Evolutionary conservation across 2,329 filamentous ascomycete genomes (phyloP), one percentile per base, ranked within the genome.

Genomic region (Lasiodiplodia gonubiensis): DNA sequence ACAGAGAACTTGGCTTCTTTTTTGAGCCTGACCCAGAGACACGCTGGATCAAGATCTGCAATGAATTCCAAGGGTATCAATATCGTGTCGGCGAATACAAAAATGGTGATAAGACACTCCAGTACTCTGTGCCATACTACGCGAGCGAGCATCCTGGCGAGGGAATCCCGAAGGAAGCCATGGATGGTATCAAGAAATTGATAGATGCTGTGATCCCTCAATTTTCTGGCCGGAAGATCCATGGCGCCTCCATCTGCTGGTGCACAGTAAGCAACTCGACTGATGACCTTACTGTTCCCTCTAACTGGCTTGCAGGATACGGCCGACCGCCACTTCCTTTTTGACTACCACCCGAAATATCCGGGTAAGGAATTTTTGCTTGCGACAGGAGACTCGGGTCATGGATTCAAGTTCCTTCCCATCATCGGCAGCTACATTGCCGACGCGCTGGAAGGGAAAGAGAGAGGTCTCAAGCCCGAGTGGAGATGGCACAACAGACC

Each of bases 121-220:
- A 39, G 49, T 63, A 48, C n/a, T 67, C 66, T 6, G 21, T 67
- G 11, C 66, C 66, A n/a, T 55, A 59, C 49, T 67, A 67, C 23
- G 66, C 66, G 25, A 67, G 66, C 39, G 66, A 67, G 49, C 66
- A 67, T 49, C 66, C 66, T 2, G 66, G 57, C 25, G 66, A 67
- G 0, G 68, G 68, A 3, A 70, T 80, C 8, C 76, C 78, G 2
- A 54, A 68, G 23, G 70, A 76, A 61, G 74, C 77, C 0, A 54
- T 73, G 14, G 64, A 68, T 1, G 74, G 75, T 2, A 70, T 80
- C 66, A 64, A 73, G 3, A 65, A 55, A 0, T 81, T 84, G 59
- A 60, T 83, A 0, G 71, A 76, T 30, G 75, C 78, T 4, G 80
- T 80, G 66, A 73, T 85, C 1, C 83, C 83, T 0, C 83, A 85